Evolutionary conservation across 169 alveolate species (phyloP).

Genomic region (Babesia divergens): DNA sequence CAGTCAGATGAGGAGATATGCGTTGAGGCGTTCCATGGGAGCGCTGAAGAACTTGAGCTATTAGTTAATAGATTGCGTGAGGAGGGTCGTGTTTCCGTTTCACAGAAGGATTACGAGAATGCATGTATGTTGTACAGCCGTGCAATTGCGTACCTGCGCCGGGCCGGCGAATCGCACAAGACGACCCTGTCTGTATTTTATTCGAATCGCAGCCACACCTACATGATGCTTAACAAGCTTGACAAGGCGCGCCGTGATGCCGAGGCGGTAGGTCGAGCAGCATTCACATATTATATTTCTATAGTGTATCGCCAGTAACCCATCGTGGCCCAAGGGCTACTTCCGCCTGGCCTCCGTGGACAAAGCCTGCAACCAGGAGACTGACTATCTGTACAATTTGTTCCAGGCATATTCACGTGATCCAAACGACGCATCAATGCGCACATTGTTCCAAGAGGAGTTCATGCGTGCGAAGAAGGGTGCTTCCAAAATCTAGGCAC

Average conservation of each 20-base stretch:
- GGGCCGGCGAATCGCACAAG: slow-evolving; percentile 1
- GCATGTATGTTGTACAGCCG: slow-evolving; percentile 1
- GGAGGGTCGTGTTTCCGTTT: slow-evolving; percentile 1
- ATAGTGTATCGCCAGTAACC: slow-evolving; percentile 38
- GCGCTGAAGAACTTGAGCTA: not conserved
- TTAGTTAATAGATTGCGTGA: slow-evolving; percentile 10
- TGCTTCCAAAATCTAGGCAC: too few species aligned
- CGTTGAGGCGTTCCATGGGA: not conserved
- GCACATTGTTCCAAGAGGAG: slow-evolving; percentile 47
- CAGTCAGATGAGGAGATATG: not conserved
- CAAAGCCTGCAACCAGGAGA: slow-evolving; percentile 25
- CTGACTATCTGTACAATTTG: slow-evolving; percentile 47
- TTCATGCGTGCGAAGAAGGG: slow-evolving; percentile 5
- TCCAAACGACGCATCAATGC: slow-evolving; percentile 29
- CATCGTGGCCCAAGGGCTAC: slow-evolving; percentile 61
- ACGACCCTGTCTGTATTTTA: slow-evolving; percentile 14
- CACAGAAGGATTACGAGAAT: not conserved
- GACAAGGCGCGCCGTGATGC: slow-evolving; percentile 38
- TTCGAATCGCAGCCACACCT: slow-evolving; percentile 56
- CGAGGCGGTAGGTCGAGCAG: slow-evolving; percentile 44
- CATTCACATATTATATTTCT: not conserved
- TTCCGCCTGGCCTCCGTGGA: slow-evolving; percentile 47
- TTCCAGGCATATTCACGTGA: slow-evolving; percentile 59
- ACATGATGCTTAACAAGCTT: slow-evolving; percentile 16
- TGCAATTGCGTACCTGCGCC: slow-evolving; percentile 2